A percentile compares a stretch with the other conserved stretches of the same genome.
Evolutionary conservation across 2,329 filamentous ascomycete species (phyloP).

Genomic region (Penicillium sp.): DNA sequence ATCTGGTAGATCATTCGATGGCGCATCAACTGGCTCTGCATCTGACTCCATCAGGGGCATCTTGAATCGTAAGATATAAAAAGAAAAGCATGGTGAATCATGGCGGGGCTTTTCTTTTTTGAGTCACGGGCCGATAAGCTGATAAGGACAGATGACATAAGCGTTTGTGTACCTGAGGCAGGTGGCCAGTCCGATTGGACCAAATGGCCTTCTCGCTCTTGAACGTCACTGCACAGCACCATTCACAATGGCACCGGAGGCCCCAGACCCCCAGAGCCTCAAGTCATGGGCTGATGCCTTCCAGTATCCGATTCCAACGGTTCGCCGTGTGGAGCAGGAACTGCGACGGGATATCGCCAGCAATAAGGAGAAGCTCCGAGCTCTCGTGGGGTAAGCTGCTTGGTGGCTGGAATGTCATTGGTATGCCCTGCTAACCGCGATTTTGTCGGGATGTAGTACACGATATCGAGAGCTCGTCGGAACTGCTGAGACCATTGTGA

Average conservation of each 20-base stretch:
- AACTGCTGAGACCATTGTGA: slow-evolving; percentile 89
- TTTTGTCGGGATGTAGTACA: slow-evolving; percentile 41
- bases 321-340: slow-evolving; percentile 64
- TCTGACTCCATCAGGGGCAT: slow-evolving; percentile 33
- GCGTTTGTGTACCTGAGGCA: slow-evolving; percentile 2
- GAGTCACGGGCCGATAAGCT: slow-evolving; percentile 23
- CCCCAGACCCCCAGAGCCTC: slow-evolving; percentile 57
- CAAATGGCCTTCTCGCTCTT: not conserved
- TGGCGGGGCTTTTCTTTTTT: slow-evolving; percentile 26
- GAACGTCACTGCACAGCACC: slow-evolving; percentile 1
- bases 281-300: slow-evolving; percentile 68
- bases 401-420: not conserved
- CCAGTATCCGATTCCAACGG: slow-evolving; percentile 62
- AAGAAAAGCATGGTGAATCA: slow-evolving; percentile 7
- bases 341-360: slow-evolving; percentile 61
- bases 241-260: slow-evolving; percentile 53
- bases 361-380: slow-evolving; percentile 65
- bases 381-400: slow-evolving; percentile 61
- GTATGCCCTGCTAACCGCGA: not conserved
- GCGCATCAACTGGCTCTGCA: slow-evolving; percentile 6
- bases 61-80: slow-evolving; percentile 1
- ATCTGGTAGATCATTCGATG: slow-evolving; percentile 20
- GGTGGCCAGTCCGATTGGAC: not conserved
- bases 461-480: slow-evolving; percentile 86
- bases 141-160: slow-evolving; percentile 18